Percentiles rank a stretch among this genome's conserved stretches.
phyloP scores from a whole-genome alignment of 208 protist species.

The Naegleria lovaniensis region DNA sequence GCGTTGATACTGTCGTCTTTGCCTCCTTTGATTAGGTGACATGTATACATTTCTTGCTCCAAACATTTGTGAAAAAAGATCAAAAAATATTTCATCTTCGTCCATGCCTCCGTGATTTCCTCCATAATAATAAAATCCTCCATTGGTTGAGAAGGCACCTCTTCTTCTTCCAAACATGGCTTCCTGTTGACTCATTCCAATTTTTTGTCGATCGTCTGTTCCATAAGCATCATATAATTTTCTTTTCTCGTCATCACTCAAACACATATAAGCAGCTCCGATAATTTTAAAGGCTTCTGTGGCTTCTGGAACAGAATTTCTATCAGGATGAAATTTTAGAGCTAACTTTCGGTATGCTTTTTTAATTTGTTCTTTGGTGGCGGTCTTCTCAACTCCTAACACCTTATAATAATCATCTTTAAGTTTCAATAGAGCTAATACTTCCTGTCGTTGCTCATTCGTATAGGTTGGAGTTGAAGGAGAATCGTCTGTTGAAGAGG shows the following conservation, averaged over 20 bases:
- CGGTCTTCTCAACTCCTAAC: conserved; percentile 55
- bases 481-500: background rate
- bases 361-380: conserved; percentile 65
- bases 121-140: background rate
- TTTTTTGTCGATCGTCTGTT: conserved; percentile 47
- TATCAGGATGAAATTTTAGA: conserved; percentile 77
- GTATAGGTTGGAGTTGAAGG: background rate
- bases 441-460: background rate
- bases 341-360: conserved; percentile 62
- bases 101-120: background rate
- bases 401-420: conserved; percentile 58
- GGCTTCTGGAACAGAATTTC: conserved; percentile 66
- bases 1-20: background rate
- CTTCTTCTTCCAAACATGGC: background rate
- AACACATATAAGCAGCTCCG: conserved; percentile 57
- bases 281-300: conserved; percentile 78
- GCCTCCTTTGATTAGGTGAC: background rate
- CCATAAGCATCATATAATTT: conserved; percentile 68
- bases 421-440: background rate
- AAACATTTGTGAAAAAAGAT: conserved; percentile 29
- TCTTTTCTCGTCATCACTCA: conserved; percentile 66
- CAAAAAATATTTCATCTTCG: conserved; percentile 6
- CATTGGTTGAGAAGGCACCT: background rate
- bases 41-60: background rate
- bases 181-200: background rate